Base-by-base conservation (phyloP, 768 basidiomycete species). In the Hygrophoropsis aurantiaca region DNA sequence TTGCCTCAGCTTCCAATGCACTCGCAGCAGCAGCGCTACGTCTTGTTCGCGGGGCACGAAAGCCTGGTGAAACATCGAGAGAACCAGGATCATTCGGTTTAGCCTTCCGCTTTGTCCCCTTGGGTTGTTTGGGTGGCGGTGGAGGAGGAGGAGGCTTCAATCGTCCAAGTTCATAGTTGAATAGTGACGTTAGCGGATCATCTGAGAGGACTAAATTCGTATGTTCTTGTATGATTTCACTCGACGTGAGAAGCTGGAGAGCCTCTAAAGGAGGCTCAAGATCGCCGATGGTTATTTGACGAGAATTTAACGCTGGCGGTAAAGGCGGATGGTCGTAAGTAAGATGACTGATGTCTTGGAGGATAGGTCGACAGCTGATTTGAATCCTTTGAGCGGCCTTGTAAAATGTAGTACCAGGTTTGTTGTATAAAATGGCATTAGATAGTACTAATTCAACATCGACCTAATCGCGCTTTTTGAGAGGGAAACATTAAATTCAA, bases 391-490 rank as follows among this genome's bases (percentile, higher is more conserved):
- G 64, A 0, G 95, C 94, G 5, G 78, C 68, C 57, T 81, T 85
- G 69, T 90, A 80, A 60, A 84, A 84, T 0, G 75, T 53, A 0
- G 87, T 83, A n/a, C 82, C 85, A 0, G 79, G 68, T 52, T 82
- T 80, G 64, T 99, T 97, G 66, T 97, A 99, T 6, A 80, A 63
- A 36, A 90, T 77, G 2, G 94, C 94, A 56, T 98, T 99, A 46
- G 82, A 73, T 21, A 91, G 66, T 13, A 98, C 91, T 13, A 98
- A 79, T 26, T 79, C 67, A n/a, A 94, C 70, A 60, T 99, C 95
- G 42, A 79, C 72, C 90, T 93, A 44, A 4, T 38, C 36, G 18
- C 38, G 47, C 4, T 8, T 34, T 27, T 11, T 27, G 27, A 52
- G 24, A n/a, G 13, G 25, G 18, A 20, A 45, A 16, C 34, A 36